Evolutionary conservation across 176 grass and related monocot species (phyloP).

Genomic region (Hyparrhenia diplandra): DNA sequence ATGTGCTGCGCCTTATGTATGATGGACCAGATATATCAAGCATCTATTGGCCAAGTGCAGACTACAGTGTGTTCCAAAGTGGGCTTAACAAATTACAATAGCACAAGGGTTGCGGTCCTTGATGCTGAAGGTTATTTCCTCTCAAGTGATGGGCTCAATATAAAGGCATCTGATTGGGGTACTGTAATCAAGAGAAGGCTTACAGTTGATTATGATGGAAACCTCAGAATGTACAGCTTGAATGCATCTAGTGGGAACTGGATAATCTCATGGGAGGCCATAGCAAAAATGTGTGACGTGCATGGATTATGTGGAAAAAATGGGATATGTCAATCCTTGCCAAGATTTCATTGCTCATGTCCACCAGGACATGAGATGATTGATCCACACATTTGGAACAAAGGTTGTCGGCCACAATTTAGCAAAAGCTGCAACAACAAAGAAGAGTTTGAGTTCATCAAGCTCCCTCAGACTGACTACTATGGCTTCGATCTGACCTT

Average conservation of each 20-base stretch:
- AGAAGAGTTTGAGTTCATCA: slow-evolving; percentile 43
- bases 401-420: slow-evolving; percentile 49
- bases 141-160: slow-evolving; percentile 45
- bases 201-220: slow-evolving; percentile 37
- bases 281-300: slow-evolving; percentile 33
- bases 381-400: slow-evolving; percentile 41
- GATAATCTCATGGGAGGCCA: slow-evolving; percentile 43
- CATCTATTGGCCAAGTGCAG: slow-evolving; percentile 61
- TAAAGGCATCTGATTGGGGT: slow-evolving; percentile 51
- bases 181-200: slow-evolving; percentile 40
- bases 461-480: slow-evolving; percentile 43
- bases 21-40: slow-evolving; percentile 50
- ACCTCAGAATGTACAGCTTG: slow-evolving; percentile 13
- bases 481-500: slow-evolving; percentile 54
- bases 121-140: slow-evolving; percentile 51
- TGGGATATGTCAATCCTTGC: slow-evolving; percentile 45
- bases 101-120: slow-evolving; percentile 46
- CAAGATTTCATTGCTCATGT: slow-evolving; percentile 36
- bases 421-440: slow-evolving; percentile 18
- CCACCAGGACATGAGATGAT: slow-evolving; percentile 46
- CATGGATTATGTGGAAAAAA: slow-evolving; percentile 66
- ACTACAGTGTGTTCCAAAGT: slow-evolving; percentile 1
- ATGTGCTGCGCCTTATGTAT: slow-evolving; percentile 65
- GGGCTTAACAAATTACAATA: slow-evolving; percentile 54
- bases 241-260: not conserved